These are phyloP conservation scores for Sarocladium kiliense DNA, from an alignment of 2,329 filamentous ascomycete species.

Conservation along the genomic window DNA sequence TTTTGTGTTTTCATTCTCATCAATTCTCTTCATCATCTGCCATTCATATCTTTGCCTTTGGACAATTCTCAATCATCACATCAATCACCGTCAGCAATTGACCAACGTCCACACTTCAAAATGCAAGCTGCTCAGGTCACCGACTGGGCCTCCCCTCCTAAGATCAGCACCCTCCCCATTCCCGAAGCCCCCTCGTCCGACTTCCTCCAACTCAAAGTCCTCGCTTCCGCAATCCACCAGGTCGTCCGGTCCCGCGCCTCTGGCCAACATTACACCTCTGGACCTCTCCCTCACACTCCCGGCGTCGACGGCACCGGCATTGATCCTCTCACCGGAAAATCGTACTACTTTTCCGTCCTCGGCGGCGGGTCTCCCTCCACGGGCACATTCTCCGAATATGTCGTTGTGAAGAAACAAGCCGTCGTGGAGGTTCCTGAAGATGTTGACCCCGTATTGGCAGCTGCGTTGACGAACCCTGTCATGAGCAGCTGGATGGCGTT, in stretches of 20 bases:
- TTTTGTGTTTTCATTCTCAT: no score
- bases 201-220: conserved; percentile 42
- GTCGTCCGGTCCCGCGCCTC: conserved; percentile 48
- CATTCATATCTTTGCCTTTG: no score
- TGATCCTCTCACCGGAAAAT: conserved; percentile 36
- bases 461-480: conserved; percentile 48
- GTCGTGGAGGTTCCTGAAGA: conserved; percentile 36
- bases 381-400: conserved; percentile 40
- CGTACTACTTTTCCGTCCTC: conserved; percentile 42
- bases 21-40: no score
- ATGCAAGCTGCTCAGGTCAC: conserved; percentile 35
- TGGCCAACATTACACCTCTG: conserved; percentile 49
- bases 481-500: conserved; percentile 56
- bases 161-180: conserved; percentile 24
- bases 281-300: conserved; percentile 42
- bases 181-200: conserved; percentile 27
- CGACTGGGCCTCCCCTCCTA: conserved; percentile 29
- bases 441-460: conserved; percentile 43
- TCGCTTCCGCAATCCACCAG: conserved; percentile 46
- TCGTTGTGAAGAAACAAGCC: conserved; percentile 39
- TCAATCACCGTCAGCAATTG: not conserved
- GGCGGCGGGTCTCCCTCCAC: conserved; percentile 20
- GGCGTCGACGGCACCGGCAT: conserved; percentile 49
- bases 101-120: conserved; percentile 13
- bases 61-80: not conserved